Base-by-base conservation (phyloP, 768 basidiomycete genomes). In the Suillus decipiens region DNA sequence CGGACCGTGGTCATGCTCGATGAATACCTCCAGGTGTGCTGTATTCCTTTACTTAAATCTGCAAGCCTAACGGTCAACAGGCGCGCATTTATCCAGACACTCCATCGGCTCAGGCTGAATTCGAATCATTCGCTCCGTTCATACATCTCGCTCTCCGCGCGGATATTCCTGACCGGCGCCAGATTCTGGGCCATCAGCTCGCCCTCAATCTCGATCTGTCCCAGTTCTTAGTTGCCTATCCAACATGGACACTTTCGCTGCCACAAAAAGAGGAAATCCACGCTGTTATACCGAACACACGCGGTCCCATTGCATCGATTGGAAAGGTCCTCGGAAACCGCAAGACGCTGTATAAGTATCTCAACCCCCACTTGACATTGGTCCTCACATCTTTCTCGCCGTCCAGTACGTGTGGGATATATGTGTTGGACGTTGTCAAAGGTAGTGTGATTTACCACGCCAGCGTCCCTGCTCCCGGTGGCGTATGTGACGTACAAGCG, bases 261-360 rank as follows among this genome's bases (percentile, higher is more conserved):
- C 78, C 82, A 0, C 74, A 77, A 0, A 81, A 79, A 33, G 90
- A 95, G 69, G 77, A 80, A 28, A 79, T 94, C n/a, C 76, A 79
- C 51, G 68, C 81, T 0, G 73, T 89, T 62, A 73, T 88, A 28
- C 77, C 80, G 45, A 81, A 82, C 34, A 69, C 78, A 11, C 69
- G 79, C 63, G 81, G 81, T 61, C 84, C 86, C 1, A 78, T 93
- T 39, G 94, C 95, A 0, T 90, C 88, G 1, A 75, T 89, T 36
- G 96, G 96, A 5, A 88, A 88, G 69, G 94, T 96, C 5, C 79
- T 93, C 5, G 95, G 92, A 2, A 90, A 96, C 74, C 86, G 95
- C 60, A 88, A 86, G 42, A 95, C 95, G 37, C 73, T 98, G 63
- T 96, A 97, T 81, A 98, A 98, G 77, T 96, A 97, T 71, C 82